Conservation (phyloP, 305 asterid species). For the Fraxinus greggii region DNA sequence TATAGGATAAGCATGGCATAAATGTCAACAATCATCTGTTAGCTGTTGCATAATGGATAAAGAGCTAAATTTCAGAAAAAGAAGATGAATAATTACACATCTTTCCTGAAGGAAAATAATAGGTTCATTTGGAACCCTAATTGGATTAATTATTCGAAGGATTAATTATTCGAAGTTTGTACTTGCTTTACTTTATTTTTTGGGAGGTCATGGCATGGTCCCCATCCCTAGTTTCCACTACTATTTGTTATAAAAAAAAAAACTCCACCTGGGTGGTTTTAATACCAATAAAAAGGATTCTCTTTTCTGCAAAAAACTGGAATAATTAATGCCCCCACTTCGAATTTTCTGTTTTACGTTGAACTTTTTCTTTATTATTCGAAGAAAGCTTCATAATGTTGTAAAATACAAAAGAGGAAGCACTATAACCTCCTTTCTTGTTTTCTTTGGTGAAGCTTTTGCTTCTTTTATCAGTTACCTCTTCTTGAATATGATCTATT, state of each 20-base stretch:
- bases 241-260: neutral
- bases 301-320: neutral
- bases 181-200: neutral
- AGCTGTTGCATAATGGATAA: neutral
- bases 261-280: neutral
- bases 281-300: neutral
- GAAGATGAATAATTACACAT: neutral
- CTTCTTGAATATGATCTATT: slow-evolving; percentile 16
- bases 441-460: neutral
- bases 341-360: neutral
- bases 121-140: neutral
- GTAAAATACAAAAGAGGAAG: neutral
- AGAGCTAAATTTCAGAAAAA: slow-evolving; percentile 6
- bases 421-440: neutral
- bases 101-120: neutral
- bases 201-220: neutral
- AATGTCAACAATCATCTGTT: neutral
- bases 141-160: neutral
- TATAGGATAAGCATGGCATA: neutral
- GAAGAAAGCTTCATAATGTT: neutral
- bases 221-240: neutral
- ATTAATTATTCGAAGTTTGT: neutral
- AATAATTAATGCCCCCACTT: neutral
- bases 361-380: neutral
- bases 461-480: neutral